These are phyloP conservation scores for Daldinia childiae DNA, from an alignment of 495 filamentous ascomycete species.

Conservation along the genomic window DNA sequence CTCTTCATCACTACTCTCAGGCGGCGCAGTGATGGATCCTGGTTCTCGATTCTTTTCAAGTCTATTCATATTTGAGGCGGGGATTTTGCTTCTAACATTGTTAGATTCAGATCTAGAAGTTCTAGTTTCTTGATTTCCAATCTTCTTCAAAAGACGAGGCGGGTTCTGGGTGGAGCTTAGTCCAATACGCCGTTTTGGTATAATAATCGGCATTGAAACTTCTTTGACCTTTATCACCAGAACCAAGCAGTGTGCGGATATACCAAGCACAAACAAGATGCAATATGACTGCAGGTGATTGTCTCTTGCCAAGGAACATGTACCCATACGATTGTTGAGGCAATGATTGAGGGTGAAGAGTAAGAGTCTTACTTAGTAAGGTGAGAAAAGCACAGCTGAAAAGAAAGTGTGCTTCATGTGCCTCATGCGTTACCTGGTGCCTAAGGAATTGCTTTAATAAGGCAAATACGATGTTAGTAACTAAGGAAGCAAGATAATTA, in stretches of 20 bases:
- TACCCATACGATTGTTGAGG: neutral
- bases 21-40: conserved; percentile 37
- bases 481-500: neutral
- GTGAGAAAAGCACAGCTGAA: neutral
- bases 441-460: neutral
- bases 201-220: conserved; percentile 5
- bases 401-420: neutral
- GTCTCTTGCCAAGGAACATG: neutral
- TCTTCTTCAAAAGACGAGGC: conserved; percentile 18
- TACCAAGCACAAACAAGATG: neutral
- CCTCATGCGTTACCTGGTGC: neutral
- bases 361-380: neutral
- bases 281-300: neutral
- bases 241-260: neutral
- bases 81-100: conserved; percentile 8
- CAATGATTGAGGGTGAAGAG: neutral
- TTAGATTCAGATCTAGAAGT: conserved; percentile 4
- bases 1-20: conserved; percentile 41
- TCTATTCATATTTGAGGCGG: conserved; percentile 5
- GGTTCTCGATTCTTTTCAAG: conserved; percentile 18
- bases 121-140: conserved; percentile 7
- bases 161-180: conserved; percentile 15
- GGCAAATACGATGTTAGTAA: neutral
- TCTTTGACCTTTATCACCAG: neutral
- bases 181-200: conserved; percentile 13